Base-by-base conservation (phyloP, 768 basidiomycete species). In the Pluteus cervinus region DNA sequence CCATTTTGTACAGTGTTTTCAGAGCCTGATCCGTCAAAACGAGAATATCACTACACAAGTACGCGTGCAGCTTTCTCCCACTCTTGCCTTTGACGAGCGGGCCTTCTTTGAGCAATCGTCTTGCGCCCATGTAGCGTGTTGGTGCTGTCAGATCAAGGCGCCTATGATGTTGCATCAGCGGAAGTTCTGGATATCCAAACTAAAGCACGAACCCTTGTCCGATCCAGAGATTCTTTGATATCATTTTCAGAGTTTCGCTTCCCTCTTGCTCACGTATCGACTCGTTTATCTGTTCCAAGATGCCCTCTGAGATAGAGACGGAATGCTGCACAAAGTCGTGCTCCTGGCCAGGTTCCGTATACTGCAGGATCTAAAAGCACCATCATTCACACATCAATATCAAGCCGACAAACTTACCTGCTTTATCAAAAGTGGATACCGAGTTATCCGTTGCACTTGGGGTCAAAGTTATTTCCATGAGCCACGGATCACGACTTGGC, bases 361-460 rank as follows among this genome's bases (percentile, higher is more conserved):
- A 87, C 15, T 81, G 73, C 17, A 89, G 55, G 45, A 96, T 86
- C 75, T 86, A 45, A 38, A 11, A 26, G 5, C 17, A 16, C 29
- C n/a, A 24, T 29, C 29, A 36, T 22, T 12, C 32, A 7, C 11
- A 21, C 26, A 7, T 17, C 18, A 0, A 29, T 9, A 16, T 15
- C n/a, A 15, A 18, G n/a, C 12, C 15, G 4, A 6, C 7, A 11
- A 3, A 22, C 57, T 14, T 33, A 78, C 81, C 60, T 89, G 86
- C 37, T 80, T 79, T 46, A 97, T 80, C 22, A 97, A 69, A 0
- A 99, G 68, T 0, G 94, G 94, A 54, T 98, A 99, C 40, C 90
- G 73, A 0, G 94, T 96, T 39, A 97, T 81, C 7, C 94, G 81
- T 77, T 96, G 91, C 91, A 93, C 88, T 91, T 43, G 14, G 28